Base-by-base conservation (phyloP, 805 yeast genomes). In the Starmerella apicola region DNA sequence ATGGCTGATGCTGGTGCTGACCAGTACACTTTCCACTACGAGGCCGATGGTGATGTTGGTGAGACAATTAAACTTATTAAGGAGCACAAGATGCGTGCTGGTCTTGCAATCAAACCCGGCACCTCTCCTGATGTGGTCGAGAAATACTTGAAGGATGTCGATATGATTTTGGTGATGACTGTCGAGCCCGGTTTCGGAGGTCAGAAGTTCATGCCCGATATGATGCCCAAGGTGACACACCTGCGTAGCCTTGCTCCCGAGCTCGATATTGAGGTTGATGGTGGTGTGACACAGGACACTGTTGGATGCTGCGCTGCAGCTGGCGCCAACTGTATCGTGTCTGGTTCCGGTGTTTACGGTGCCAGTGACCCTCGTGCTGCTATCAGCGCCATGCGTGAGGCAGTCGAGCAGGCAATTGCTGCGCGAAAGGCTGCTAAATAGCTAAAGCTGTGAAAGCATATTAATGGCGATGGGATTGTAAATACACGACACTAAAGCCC, bases 121-220 rank as follows among this genome's bases (percentile, higher is more conserved):
- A 91, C 98, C 1, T 74, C 86, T 0, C 91, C 82, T 18, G 91
- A 80, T 43, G 94, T 74, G 3, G 69, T 86, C 32, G 76, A 67
- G 53, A 86, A 82, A 22, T 63, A 82, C 44, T 88, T 78, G 20
- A 78, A 78, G 35, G 65, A 72, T 41, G 67, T 88, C 51, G 97
- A 91, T 60, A 83, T 88, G 95, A 86, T 83, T n/a, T 68, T 91
- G 43, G 79, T 91, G 32, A 91, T 88, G 97, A 91, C 98, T 2
- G 97, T 91, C 26, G 98, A 91, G 64, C 98, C 98, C 12, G 98
- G 98, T 0, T 88, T 91, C 59, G 98, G 98, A 18, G 98, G 98
- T 34, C 98, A 91, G 64, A 81, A 80, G 60, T 91, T 91, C 67
- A 85, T 83, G 95, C 65, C 75, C 16, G 82, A 76, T 43, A 86